Evolutionary conservation across 495 filamentous ascomycete species (phyloP).

Genomic region (Annulohypoxylon nitens): DNA sequence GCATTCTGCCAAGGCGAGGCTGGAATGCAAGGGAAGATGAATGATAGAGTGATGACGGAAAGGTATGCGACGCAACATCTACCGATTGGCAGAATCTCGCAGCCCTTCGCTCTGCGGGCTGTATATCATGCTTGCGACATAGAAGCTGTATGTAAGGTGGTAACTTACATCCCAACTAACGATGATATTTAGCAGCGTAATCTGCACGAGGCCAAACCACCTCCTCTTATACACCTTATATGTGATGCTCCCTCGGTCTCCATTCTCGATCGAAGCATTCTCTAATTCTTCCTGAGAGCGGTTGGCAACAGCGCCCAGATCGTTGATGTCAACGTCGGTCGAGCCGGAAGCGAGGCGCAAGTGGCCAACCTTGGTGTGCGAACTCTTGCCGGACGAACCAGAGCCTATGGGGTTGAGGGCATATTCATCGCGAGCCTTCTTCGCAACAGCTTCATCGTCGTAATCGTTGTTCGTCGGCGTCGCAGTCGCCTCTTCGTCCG

Average conservation of each 20-base stretch:
- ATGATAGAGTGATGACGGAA: constrained; percentile 6
- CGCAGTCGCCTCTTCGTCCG: constrained; percentile 9
- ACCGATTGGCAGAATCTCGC: constrained; percentile 39
- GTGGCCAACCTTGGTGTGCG: constrained; percentile 38
- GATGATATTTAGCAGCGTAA: constrained; percentile 91
- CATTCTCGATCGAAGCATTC: constrained; percentile 29
- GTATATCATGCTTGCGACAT: background rate
- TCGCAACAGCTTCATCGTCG: constrained; percentile 25
- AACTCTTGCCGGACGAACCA: constrained; percentile 31
- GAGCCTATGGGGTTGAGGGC: constrained; percentile 35
- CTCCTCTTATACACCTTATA: constrained; percentile 90
- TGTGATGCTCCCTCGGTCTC: constrained; percentile 34
- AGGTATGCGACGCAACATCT: constrained; percentile 21
- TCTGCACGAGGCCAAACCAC: constrained; percentile 87
- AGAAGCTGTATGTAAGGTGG: background rate
- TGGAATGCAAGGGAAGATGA: constrained; percentile 14
- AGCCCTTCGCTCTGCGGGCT: constrained; percentile 1
- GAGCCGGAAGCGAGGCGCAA: constrained; percentile 45
- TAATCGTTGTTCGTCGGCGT: constrained; percentile 19
- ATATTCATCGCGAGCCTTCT: constrained; percentile 41
- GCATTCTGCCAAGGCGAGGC: constrained; percentile 27
- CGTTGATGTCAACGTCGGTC: constrained; percentile 34
- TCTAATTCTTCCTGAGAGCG: constrained; percentile 26
- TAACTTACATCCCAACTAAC: constrained; percentile 92
- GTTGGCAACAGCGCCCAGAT: constrained; percentile 5